Conservation (phyloP, 306 rosid species). For the Dicorynia guianensis region DNA sequence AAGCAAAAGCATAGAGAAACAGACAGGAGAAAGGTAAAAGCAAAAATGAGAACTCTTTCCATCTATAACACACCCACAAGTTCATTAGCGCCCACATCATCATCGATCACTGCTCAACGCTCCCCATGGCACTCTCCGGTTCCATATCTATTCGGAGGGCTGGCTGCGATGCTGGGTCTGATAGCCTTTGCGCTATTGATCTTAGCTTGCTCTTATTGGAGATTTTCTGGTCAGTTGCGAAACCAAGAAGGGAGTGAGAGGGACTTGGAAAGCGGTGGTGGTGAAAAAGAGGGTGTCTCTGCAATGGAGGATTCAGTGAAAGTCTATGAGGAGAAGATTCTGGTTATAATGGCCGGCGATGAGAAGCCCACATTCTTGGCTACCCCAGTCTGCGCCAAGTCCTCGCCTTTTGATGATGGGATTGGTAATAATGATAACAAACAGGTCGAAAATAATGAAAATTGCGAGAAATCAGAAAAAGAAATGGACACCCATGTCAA, state of each 20-base stretch:
- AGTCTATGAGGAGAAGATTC: conserved; percentile 59
- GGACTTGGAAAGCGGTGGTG: conserved; percentile 45
- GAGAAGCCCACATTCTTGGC: conserved; percentile 80
- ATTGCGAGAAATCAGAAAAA: conserved; percentile 27
- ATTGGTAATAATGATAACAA: neutral
- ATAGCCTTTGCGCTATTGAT: conserved; percentile 65
- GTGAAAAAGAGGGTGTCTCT: conserved; percentile 43
- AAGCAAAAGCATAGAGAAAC: neutral
- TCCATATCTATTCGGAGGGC: conserved; percentile 84
- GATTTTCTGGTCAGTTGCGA: conserved; percentile 21
- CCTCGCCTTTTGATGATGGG: conserved; percentile 15
- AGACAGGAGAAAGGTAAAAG: neutral
- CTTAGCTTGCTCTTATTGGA: conserved; percentile 75
- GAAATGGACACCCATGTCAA: conserved; percentile 25
- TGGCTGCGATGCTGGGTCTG: conserved; percentile 65
- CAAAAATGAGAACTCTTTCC: conserved; percentile 56
- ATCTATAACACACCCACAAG: conserved; percentile 19
- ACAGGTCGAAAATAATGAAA: neutral
- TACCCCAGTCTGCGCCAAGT: conserved; percentile 53
- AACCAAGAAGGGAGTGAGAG: conserved; percentile 26
- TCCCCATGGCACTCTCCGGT: conserved; percentile 85
- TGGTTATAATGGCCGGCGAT: conserved; percentile 91
- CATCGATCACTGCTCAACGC: neutral
- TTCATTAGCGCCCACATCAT: conserved; percentile 11
- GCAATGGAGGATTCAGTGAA: conserved; percentile 20